Percentiles rank a stretch among this genome's conserved stretches.
Conservation (phyloP, 768 basidiomycete species). For the Hygrocybe coccinea region DNA sequence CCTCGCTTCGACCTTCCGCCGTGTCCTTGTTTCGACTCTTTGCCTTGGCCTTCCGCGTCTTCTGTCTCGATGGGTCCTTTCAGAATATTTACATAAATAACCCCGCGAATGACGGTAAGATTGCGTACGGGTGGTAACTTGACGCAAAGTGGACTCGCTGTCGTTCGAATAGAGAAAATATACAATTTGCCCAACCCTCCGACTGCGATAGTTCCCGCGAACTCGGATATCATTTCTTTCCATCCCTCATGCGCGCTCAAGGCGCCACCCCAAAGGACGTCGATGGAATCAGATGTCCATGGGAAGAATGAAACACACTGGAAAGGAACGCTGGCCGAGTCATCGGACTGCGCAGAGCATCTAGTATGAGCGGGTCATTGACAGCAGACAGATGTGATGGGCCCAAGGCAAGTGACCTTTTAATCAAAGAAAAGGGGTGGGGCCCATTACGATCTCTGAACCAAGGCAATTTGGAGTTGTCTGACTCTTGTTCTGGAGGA, state of each 20-base stretch:
- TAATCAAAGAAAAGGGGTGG: constrained; percentile 5
- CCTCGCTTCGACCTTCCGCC: too few species aligned
- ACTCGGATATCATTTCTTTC: constrained; percentile 43
- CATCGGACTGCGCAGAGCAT: constrained; percentile 23
- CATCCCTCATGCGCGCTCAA: constrained; percentile 35
- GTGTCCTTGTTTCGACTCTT: too few species aligned
- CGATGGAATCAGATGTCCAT: constrained; percentile 37
- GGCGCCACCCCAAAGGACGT: constrained; percentile 35
- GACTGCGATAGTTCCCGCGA: constrained; percentile 49
- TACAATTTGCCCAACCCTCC: constrained; percentile 32
- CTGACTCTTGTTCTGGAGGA: not conserved
- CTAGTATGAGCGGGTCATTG: not conserved
- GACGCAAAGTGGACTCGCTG: constrained; percentile 31
- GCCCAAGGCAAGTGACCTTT: not conserved
- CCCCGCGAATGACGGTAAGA: not conserved
- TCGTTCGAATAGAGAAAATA: constrained; percentile 36
- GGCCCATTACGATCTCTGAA: not conserved
- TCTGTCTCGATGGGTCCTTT: not conserved
- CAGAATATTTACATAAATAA: not conserved
- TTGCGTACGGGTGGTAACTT: constrained; percentile 33
- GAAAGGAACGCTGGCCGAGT: constrained; percentile 29
- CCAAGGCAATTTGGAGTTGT: not conserved
- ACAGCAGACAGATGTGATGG: not conserved
- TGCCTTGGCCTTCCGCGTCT: not conserved
- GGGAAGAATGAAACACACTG: constrained; percentile 46